phyloP scores from a whole-genome alignment of 345 rosid species.

The Eucalyptus polyanthemos region DNA sequence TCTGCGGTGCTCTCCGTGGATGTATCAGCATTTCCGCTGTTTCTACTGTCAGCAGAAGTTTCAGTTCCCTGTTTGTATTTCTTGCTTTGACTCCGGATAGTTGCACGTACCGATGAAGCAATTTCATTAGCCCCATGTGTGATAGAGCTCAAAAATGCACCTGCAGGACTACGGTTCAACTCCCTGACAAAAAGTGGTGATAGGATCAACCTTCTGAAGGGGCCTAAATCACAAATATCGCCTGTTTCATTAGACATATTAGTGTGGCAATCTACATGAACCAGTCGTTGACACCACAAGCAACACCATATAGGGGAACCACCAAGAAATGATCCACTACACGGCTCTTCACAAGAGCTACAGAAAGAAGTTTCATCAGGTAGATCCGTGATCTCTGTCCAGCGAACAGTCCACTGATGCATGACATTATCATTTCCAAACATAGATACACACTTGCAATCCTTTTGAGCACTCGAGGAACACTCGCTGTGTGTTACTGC shows the following conservation, averaged over 20 bases:
- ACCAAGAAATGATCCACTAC: conserved; percentile 85
- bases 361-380: conserved; percentile 70
- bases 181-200: conserved; percentile 88
- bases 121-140: conserved; percentile 96
- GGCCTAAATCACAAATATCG: conserved; percentile 81
- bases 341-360: conserved; percentile 86
- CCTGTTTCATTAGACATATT: conserved; percentile 74
- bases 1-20: conserved; percentile 56
- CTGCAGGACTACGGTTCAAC: conserved; percentile 38
- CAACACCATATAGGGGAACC: conserved; percentile 99
- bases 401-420: conserved; percentile 94
- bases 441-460: conserved; percentile 87
- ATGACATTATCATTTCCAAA: conserved; percentile 59
- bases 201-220: conserved; percentile 64
- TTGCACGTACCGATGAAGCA: conserved; percentile 91
- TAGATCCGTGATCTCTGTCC: conserved; percentile 91
- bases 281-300: conserved; percentile 96
- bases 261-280: conserved; percentile 88
- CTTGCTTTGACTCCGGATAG: conserved; percentile 81
- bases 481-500: conserved; percentile 76
- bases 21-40: conserved; percentile 39
- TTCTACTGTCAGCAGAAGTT: conserved; percentile 40
- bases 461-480: conserved; percentile 57
- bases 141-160: conserved; percentile 80
- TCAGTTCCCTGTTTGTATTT: conserved; percentile 62